A percentile compares a stretch with the other conserved stretches of the same genome.
Evolutionary conservation across 805 yeast genomes (phyloP).

Genomic region (Schizosaccharomyces osmophilus): DNA sequence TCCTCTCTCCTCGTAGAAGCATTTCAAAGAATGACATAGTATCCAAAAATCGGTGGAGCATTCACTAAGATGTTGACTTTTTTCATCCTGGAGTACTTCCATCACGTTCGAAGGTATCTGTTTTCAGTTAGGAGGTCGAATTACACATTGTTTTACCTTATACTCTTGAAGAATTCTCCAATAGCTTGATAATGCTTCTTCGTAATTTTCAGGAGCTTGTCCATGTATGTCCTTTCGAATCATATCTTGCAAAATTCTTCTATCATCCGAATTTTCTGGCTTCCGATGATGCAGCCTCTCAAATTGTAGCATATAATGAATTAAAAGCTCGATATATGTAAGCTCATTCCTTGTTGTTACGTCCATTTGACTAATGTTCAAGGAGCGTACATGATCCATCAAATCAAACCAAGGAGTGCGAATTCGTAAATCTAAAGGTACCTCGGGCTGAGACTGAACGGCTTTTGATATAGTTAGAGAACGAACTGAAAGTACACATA

Average conservation of each 20-base stretch:
- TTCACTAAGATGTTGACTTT: slow-evolving; percentile 4
- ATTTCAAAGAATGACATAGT: slow-evolving; percentile 27
- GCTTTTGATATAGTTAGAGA: slow-evolving; percentile 2
- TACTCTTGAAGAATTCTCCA: slow-evolving; percentile 20
- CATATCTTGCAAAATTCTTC: slow-evolving; percentile 20
- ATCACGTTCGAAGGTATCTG: slow-evolving; percentile 7
- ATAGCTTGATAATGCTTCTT: slow-evolving; percentile 25
- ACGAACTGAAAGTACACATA: neutral
- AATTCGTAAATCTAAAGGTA: slow-evolving; percentile 39
- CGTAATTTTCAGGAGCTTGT: slow-evolving; percentile 22
- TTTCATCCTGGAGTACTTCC: slow-evolving; percentile 6
- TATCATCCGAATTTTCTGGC: slow-evolving; percentile 16
- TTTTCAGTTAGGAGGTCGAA: neutral
- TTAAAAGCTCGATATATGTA: slow-evolving; percentile 41
- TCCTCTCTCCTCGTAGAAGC: slow-evolving; percentile 19
- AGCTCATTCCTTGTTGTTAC: slow-evolving; percentile 28
- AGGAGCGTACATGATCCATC: slow-evolving; percentile 22
- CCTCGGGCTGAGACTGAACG: slow-evolving; percentile 48
- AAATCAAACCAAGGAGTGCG: slow-evolving; percentile 53
- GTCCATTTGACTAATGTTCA: slow-evolving; percentile 24
- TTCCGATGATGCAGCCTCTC: slow-evolving; percentile 7
- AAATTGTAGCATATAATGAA: slow-evolving; percentile 29
- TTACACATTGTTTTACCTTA: slow-evolving; percentile 9
- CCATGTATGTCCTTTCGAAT: slow-evolving; percentile 18
- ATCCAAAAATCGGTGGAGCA: slow-evolving; percentile 31